phyloP scores from a whole-genome alignment of 139 green algal genomes.

The Coelastrella sp. region DNA sequence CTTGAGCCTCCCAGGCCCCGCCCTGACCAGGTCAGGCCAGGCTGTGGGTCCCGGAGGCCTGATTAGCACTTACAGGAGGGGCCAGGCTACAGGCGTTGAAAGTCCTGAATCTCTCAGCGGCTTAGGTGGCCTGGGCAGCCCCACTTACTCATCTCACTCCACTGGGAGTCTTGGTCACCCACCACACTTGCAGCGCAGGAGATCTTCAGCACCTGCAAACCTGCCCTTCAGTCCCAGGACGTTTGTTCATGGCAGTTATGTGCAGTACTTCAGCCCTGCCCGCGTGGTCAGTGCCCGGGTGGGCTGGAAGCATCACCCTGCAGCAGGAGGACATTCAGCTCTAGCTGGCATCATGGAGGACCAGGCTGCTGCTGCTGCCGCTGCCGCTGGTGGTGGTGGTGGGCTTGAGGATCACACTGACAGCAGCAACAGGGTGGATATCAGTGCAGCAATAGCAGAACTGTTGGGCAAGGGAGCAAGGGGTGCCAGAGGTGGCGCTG shows the following conservation, averaged over 20 bases:
- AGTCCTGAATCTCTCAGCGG: background rate
- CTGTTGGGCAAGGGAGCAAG: background rate
- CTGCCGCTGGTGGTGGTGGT: background rate
- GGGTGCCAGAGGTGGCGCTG: background rate
- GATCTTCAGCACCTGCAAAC: background rate
- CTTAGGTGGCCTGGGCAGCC: background rate
- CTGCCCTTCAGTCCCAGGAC: background rate
- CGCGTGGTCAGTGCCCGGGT: background rate
- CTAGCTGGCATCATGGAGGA: background rate
- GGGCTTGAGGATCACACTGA: background rate
- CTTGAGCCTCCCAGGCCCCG: background rate
- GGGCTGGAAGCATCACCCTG: background rate
- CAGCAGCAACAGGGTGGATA: background rate
- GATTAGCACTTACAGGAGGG: background rate
- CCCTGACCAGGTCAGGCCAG: background rate
- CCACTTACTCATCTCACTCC: background rate
- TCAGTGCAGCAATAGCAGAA: slow-evolving; percentile 2
- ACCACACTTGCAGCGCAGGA: background rate
- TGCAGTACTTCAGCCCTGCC: slow-evolving; percentile 24
- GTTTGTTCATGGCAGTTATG: slow-evolving; percentile 1
- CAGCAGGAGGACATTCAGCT: background rate
- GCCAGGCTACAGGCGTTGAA: background rate
- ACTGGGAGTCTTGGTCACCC: background rate
- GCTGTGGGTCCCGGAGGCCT: background rate
- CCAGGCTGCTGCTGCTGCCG: background rate